Conservation (phyloP, 176 grass and related monocot species). For the Triticum dicoccoides region DNA sequence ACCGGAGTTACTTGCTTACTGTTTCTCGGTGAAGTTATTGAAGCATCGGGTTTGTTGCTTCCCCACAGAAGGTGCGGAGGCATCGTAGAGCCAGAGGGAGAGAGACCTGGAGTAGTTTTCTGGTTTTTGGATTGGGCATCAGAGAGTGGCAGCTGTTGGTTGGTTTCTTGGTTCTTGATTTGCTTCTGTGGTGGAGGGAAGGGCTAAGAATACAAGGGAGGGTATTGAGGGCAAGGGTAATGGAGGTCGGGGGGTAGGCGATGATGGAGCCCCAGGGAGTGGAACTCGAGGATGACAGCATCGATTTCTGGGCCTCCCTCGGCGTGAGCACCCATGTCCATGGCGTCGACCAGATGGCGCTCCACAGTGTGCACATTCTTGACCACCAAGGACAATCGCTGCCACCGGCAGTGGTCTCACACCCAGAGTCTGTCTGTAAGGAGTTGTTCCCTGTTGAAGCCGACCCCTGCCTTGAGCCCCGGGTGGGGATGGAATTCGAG, state of each 20-base stretch:
- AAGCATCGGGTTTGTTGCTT: not conserved
- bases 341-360: slow-evolving; percentile 60
- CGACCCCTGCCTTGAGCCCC: slow-evolving; percentile 59
- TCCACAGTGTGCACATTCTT: slow-evolving; percentile 44
- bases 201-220: not conserved
- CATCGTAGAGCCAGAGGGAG: not conserved
- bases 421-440: slow-evolving; percentile 37
- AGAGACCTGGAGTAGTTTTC: not conserved
- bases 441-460: slow-evolving; percentile 40
- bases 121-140: slow-evolving; percentile 14
- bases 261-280: slow-evolving; percentile 70
- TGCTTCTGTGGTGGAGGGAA: not conserved
- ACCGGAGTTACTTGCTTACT: not conserved
- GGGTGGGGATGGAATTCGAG: slow-evolving; percentile 91
- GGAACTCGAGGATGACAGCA: slow-evolving; percentile 93
- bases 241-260: slow-evolving; percentile 35
- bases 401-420: not conserved
- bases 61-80: not conserved
- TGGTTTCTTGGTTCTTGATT: slow-evolving; percentile 26
- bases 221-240: slow-evolving; percentile 7
- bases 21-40: not conserved
- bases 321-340: slow-evolving; percentile 76
- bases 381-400: slow-evolving; percentile 41
- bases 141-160: not conserved
- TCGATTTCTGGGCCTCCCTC: slow-evolving; percentile 93